phyloP scores from a whole-genome alignment of 192 early-diverging fungal genomes.

The Oehlia diaphana region DNA sequence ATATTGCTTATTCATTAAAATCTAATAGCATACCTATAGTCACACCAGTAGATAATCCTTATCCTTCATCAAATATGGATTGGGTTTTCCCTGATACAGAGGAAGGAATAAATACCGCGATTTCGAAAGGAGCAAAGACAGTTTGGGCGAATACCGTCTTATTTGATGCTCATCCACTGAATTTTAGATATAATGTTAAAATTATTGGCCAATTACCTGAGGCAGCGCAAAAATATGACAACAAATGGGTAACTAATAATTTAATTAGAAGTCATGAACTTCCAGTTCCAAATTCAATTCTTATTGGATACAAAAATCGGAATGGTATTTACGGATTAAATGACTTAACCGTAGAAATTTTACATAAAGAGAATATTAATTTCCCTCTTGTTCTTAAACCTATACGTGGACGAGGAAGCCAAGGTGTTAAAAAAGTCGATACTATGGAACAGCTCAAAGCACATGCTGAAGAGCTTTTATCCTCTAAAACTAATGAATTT shows the following conservation, averaged over 20 bases:
- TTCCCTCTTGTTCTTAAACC: neutral
- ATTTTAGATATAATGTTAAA: neutral
- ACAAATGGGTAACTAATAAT: neutral
- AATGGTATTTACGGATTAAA: neutral
- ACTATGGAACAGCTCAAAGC: neutral
- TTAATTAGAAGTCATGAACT: too few species aligned
- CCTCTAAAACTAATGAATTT: too few species aligned
- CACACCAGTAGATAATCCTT: neutral
- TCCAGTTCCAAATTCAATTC: neutral
- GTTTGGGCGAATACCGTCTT: neutral
- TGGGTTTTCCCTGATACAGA: neutral
- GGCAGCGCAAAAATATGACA: neutral
- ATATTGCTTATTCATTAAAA: neutral
- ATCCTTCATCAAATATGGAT: neutral
- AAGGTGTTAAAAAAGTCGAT: too few species aligned
- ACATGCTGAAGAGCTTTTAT: neutral
- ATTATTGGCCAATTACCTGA: neutral
- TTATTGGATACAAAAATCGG: neutral
- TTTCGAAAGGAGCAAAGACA: too few species aligned
- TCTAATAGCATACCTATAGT: neutral
- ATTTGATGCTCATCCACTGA: neutral
- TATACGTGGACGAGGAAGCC: neutral
- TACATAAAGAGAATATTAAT: neutral
- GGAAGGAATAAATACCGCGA: too few species aligned
- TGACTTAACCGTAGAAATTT: neutral